Percentiles rank a stretch among this genome's conserved stretches.
phyloP scores from a whole-genome alignment of 108 stramenopile genomes.

The Schizochytrium sp. region DNA sequence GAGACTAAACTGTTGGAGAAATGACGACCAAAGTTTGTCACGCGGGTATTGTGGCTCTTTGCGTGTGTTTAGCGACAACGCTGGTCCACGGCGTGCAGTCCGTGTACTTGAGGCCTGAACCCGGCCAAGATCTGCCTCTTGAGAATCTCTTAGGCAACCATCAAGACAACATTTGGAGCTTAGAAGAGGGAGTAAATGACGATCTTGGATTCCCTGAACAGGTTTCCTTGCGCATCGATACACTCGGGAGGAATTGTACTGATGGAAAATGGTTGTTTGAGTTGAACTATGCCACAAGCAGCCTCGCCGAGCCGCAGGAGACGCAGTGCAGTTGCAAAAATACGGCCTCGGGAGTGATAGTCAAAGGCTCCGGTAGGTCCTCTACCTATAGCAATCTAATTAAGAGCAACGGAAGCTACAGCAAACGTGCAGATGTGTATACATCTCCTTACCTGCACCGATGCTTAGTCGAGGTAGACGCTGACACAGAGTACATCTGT shows the following conservation, averaged over 20 bases:
- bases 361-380: background rate
- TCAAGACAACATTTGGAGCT: background rate
- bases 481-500: slow-evolving; percentile 10
- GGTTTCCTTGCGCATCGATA: background rate
- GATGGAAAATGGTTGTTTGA: background rate
- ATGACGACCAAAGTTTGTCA: too few relatives aligned
- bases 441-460: slow-evolving; percentile 43
- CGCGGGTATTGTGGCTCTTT: too few relatives aligned
- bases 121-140: slow-evolving; percentile 13
- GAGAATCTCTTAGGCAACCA: background rate
- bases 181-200: background rate
- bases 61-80: too few relatives aligned
- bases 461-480: slow-evolving; percentile 25
- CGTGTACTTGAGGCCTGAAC: background rate
- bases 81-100: too few relatives aligned
- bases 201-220: background rate
- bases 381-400: slow-evolving; percentile 14
- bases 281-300: background rate
- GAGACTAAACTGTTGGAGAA: too few relatives aligned
- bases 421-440: background rate
- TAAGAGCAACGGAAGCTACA: background rate
- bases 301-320: background rate
- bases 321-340: background rate
- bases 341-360: background rate
- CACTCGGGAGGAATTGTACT: background rate